A percentile compares a stretch with the other conserved stretches of the same genome.
Evolutionary conservation across 176 grass and related monocot genomes (phyloP).

Genomic region (Typha latifolia): DNA sequence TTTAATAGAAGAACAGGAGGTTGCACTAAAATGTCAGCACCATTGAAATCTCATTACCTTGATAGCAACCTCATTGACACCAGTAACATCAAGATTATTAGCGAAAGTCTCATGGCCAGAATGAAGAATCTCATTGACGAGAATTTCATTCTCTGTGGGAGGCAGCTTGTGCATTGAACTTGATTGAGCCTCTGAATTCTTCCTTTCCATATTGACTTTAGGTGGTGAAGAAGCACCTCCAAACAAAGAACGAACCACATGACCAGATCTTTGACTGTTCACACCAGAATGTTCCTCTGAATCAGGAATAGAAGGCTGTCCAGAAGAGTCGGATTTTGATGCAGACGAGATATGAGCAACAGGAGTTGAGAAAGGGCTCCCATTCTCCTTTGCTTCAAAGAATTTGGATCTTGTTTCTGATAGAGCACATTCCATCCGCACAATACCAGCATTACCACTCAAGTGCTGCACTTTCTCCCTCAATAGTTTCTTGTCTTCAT

Average conservation of each 20-base stretch:
- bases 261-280: slow-evolving; percentile 21
- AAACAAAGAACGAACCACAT: slow-evolving; percentile 50
- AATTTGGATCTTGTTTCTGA: slow-evolving; percentile 67
- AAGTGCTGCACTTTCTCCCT: slow-evolving; percentile 91
- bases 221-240: slow-evolving; percentile 20
- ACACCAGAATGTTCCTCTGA: slow-evolving; percentile 12
- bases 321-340: slow-evolving; percentile 29
- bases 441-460: slow-evolving; percentile 72
- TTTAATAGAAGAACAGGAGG: too few relatives aligned
- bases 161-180: neutral
- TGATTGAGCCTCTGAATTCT: slow-evolving; percentile 3
- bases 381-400: slow-evolving; percentile 68
- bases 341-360: slow-evolving; percentile 50
- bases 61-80: slow-evolving; percentile 31
- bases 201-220: neutral
- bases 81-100: slow-evolving; percentile 24
- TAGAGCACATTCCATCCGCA: slow-evolving; percentile 81
- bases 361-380: slow-evolving; percentile 40
- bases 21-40: too few relatives aligned
- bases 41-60: slow-evolving; percentile 35
- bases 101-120: slow-evolving; percentile 26
- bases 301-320: slow-evolving; percentile 10
- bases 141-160: slow-evolving; percentile 69
- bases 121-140: slow-evolving; percentile 95
- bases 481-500: slow-evolving; percentile 73